Evolutionary conservation across 139 green algal genomes (phyloP), one percentile per base, ranked within the genome.

Genomic region (Astrephomene gubernaculifera): DNA sequence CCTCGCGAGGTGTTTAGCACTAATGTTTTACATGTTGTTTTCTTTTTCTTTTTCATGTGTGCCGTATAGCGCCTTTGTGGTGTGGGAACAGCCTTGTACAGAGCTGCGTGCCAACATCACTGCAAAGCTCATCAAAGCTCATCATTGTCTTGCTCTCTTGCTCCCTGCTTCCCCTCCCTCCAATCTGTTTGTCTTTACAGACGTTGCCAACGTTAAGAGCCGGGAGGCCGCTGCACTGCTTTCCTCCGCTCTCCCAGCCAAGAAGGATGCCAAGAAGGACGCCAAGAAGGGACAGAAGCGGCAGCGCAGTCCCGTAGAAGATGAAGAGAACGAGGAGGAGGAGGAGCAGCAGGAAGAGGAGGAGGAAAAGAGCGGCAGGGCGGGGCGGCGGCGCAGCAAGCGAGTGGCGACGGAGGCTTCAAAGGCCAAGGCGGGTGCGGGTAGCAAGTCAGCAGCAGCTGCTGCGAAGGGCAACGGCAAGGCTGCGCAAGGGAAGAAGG

Each of bases 151-250:
- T n/a, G n/a, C n/a, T n/a, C n/a, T n/a, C n/a, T n/a, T n/a, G n/a
- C n/a, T n/a, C 49, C 14, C 49, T 57, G 12, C 14, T 57, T 17
- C 49, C 49, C 49, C 49, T 57, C 49, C 49, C 49, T 9, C 29
- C 27, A 2, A 4, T 27, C 25, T 68, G 9, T 27, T 25, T 29
- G 14, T 24, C 63, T 43, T 9, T 12, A 44, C 53, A 70, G 73
- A 53, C 36, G n/a, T 64, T 25, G 52, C 35, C 53, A 81, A 69
- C 2, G 52, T 52, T 24, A 63, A 61, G 53, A 64, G 73, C 24
- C 52, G 73, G 7, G 73, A 69, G 73, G 73, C 73, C 7, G 73
- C 73, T 2, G 73, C 73, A 4, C 54, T 81, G 73, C 52, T 69
- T 6, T 17, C 31, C 2, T 27, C 45, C 10, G 65, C 45, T 5